Conservation (phyloP, 441 rosid species). For the Euphorbia schlechtendalii region DNA sequence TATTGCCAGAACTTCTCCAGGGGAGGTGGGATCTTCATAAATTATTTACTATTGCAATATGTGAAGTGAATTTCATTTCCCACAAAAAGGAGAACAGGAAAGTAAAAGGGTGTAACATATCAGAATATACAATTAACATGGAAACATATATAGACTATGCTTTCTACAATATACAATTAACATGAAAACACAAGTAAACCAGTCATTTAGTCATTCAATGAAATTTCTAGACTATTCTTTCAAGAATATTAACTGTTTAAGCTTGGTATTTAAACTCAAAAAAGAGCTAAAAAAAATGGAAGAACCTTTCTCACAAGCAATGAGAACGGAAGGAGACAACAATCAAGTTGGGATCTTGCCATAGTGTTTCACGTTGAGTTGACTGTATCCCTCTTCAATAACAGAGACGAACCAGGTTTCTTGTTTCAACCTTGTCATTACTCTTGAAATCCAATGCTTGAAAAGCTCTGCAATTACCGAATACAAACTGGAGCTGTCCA, state of each 20-base stretch:
- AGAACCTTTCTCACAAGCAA: constrained; percentile 31
- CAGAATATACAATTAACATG: background rate
- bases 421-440: constrained; percentile 28
- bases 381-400: constrained; percentile 23
- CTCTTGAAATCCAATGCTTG: constrained; percentile 29
- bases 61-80: too few relatives aligned
- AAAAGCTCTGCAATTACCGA: constrained; percentile 42
- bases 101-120: background rate
- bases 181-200: too few relatives aligned
- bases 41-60: too few relatives aligned
- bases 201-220: too few relatives aligned
- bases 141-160: background rate
- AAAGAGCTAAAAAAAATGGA: background rate
- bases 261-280: too few relatives aligned
- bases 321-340: constrained; percentile 25
- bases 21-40: too few relatives aligned
- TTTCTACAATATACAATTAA: background rate
- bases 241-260: too few relatives aligned
- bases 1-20: too few relatives aligned
- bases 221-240: too few relatives aligned
- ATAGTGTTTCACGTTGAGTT: constrained; percentile 20
- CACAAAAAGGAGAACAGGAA: too few relatives aligned
- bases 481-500: constrained; percentile 42
- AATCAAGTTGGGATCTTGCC: constrained; percentile 51
- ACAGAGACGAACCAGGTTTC: constrained; percentile 35